Conservation (phyloP, 768 basidiomycete genomes). For the Epithele typhae region DNA sequence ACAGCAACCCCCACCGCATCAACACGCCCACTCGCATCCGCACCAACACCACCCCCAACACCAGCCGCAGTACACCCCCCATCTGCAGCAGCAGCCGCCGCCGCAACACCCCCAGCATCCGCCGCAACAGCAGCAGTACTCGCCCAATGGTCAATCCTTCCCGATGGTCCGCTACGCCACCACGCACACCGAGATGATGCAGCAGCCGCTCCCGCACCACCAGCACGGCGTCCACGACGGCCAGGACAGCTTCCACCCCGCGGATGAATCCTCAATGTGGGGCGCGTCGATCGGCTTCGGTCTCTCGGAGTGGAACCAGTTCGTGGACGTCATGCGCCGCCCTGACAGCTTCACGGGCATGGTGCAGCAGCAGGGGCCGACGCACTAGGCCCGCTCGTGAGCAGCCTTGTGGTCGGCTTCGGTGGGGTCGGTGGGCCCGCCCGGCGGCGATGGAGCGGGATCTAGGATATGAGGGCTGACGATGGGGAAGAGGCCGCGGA, state of each 20-base stretch:
- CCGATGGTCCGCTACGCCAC: conserved; percentile 4
- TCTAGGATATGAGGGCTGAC: no score
- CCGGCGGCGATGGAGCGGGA: no score
- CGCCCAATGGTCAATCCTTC: background rate
- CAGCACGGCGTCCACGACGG: conserved; percentile 6
- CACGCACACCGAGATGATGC: conserved; percentile 2
- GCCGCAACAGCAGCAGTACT: background rate
- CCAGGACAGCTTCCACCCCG: conserved; percentile 35
- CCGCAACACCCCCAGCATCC: background rate
- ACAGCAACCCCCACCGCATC: background rate
- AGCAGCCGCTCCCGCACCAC: conserved; percentile 7
- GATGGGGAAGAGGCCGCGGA: no score
- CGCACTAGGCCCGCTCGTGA: conserved; percentile 2
- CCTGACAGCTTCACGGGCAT: conserved; percentile 20
- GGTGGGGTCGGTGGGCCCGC: no score
- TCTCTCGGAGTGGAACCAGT: conserved; percentile 68
- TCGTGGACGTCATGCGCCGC: conserved; percentile 62
- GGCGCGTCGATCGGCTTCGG: conserved; percentile 71
- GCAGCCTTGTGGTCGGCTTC: background rate
- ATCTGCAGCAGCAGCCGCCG: background rate
- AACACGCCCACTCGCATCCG: background rate
- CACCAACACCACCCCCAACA: conserved; percentile 4
- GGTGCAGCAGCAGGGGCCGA: conserved; percentile 7
- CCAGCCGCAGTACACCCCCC: background rate
- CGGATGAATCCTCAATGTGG: conserved; percentile 68